Conservation (phyloP, 1,139 yeast genomes). For the Zhuliangozyma blackwelliae region DNA sequence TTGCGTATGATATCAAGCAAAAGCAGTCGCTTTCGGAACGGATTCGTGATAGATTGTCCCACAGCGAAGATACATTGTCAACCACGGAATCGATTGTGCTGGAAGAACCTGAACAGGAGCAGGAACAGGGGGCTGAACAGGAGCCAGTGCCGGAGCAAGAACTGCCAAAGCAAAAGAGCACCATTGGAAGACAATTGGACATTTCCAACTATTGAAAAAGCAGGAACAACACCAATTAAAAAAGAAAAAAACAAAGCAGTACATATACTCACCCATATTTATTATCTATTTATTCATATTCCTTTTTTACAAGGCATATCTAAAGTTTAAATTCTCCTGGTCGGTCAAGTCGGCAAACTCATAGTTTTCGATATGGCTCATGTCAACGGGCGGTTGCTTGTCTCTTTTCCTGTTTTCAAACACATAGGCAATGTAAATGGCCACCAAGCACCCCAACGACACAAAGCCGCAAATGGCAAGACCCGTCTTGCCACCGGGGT, state of each 20-base stretch:
- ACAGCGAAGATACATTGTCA: slow-evolving; percentile 16
- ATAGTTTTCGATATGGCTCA: slow-evolving; percentile 39
- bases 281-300: too few relatives aligned
- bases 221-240: too few relatives aligned
- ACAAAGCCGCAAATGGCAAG: slow-evolving; percentile 30
- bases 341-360: slow-evolving; percentile 64
- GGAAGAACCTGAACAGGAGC: not conserved
- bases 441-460: slow-evolving; percentile 17
- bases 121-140: not conserved
- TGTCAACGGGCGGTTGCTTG: slow-evolving; percentile 10
- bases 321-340: slow-evolving; percentile 57
- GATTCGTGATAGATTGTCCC: slow-evolving; percentile 34
- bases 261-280: not conserved
- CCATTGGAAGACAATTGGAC: slow-evolving; percentile 23
- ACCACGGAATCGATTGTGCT: slow-evolving; percentile 1
- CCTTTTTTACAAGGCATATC: slow-evolving; percentile 29
- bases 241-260: not conserved
- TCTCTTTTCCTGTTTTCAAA: slow-evolving; percentile 27
- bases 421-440: slow-evolving; percentile 26
- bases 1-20: slow-evolving; percentile 20
- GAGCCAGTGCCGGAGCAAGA: slow-evolving; percentile 1
- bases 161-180: slow-evolving; percentile 6
- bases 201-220: slow-evolving; percentile 7
- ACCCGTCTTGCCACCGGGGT: slow-evolving; percentile 41
- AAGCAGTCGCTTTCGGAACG: slow-evolving; percentile 30